Base-by-base conservation (phyloP, 768 basidiomycete genomes). In the Butyriboletus loyo region DNA sequence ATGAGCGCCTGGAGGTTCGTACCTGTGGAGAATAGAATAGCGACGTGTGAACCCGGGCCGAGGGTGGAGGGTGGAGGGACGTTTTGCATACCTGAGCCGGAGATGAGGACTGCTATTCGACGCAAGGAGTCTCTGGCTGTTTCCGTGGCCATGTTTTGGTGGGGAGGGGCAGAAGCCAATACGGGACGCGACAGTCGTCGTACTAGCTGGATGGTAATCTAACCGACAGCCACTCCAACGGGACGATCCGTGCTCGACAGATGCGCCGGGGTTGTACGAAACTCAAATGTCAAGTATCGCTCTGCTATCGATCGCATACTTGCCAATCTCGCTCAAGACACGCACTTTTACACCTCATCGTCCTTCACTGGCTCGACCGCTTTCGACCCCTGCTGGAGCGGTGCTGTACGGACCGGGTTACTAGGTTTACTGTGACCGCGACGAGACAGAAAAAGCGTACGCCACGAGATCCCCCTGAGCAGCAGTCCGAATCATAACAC, bases 1-100 rank as follows among this genome's bases (percentile, higher is more conserved):
- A 99, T 89, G 55, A 98, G 82, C 1, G 97, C 96, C 73, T 98
- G 94, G 11, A 99, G 84, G 72, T 99, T 99, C 22, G 90, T 89
- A 37, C 97, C 96, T 98, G 58, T 10, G 13, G 15, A 11, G 10
- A 9, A 24, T 5, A 8, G 7, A 10, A 28, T 11, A 4, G 21
- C 6, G 15, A 22, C 42, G 35, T 4, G 42, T 17, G 46, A 34
- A 27, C 15, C 9, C 4, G 43, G 41, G 27, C 0, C 22, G 35
- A n/a, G n/a, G n/a, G n/a, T n/a, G 11, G 27, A 9, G 28, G 35
- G 34, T 22, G 9, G 44, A 5, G 15, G 15, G 30, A 56, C 4
- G n/a, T 14, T 15, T 15, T 41, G 22, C 61, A 43, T 51, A 82
- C 85, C 85, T 66, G 82, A 83, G 35, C 85, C 85, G 15, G 85